Evolutionary conservation across 2,329 filamentous ascomycete species (phyloP), one percentile per base, ranked within the genome.

Genomic region (Colletotrichum sp.): DNA sequence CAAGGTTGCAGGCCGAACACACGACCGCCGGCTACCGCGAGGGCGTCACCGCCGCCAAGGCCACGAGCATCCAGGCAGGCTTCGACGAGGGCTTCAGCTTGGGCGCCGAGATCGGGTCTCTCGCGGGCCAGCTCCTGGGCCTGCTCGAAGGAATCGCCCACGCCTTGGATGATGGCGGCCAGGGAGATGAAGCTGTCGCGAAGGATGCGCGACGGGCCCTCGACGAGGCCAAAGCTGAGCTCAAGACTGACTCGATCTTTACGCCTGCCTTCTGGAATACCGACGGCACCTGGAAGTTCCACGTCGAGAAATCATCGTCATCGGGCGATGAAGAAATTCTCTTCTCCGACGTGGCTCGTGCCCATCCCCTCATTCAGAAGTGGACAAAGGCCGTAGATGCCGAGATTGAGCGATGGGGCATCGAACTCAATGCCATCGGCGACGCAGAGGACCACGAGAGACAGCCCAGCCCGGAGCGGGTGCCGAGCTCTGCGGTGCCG

Each of bases 81-180:
- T 99, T 99, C 82, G 97, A 99, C 83, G 95, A 96, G 78, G 96
- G 96, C 0, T 99, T 96, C 83, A 89, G 92, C 16, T 88, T 99
- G 1, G 97, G 97, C 15, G 96, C 95, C 1, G 92, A 93, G 68
- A 87, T 99, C 34, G 97, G 96, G 0, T 84, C 94, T 78, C 89
- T 90, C 32, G 93, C 93, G 0, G 97, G 97, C 0, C 92, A 92
- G 78, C 86, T 98, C 15, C 84, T 98, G 5, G 97, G 97, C 0
- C 86, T 95, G 6, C 82, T 98, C 8, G 95, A 98, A 81, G 95
- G 94, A 0, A 85, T 98, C 24, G 84, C 87, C 1, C 85, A 86
- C 16, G 91, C 92, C 12, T 78, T 90, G 72, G 79, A 76, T 0
- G 18, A 44, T n/a, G 39, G 39, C 39, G 39, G 39, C 18, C 39